Evolutionary conservation across 2,329 filamentous ascomycete genomes (phyloP).

Genomic region (Aspergillus aculeatinus): DNA sequence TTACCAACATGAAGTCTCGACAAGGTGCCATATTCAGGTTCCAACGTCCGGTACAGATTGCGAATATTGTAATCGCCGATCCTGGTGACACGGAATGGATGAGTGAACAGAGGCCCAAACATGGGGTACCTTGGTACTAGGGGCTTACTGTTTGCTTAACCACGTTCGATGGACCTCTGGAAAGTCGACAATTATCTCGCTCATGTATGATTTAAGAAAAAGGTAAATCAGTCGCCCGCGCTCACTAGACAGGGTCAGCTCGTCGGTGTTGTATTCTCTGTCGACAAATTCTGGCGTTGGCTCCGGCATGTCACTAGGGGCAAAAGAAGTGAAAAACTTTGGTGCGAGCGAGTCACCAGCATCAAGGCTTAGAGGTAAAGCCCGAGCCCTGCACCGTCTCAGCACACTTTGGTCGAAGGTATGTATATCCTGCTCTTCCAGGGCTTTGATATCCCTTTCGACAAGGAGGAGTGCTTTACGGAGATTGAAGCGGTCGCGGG

Average conservation of each 20-base stretch:
- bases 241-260: background rate
- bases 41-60: background rate
- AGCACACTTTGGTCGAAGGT: background rate
- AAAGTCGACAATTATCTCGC: background rate
- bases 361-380: background rate
- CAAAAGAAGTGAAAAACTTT: background rate
- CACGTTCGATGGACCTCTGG: background rate
- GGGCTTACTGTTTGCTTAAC: background rate
- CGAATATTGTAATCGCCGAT: slow-evolving; percentile 1
- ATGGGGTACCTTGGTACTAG: background rate
- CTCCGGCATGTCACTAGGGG: background rate
- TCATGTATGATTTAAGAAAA: background rate
- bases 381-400: background rate
- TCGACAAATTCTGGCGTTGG: background rate
- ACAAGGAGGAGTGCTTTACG: background rate
- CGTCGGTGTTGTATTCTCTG: background rate
- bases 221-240: background rate
- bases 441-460: background rate
- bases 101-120: background rate
- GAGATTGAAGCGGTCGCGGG: background rate
- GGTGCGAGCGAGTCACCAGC: background rate
- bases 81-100: background rate
- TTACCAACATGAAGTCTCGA: no score
- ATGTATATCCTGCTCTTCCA: background rate
- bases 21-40: no score